Evolutionary conservation across 225 moss, liverwort and hornwort species (phyloP), one percentile per base, ranked within the genome.

Genomic region (Sphagnum tenellum): DNA sequence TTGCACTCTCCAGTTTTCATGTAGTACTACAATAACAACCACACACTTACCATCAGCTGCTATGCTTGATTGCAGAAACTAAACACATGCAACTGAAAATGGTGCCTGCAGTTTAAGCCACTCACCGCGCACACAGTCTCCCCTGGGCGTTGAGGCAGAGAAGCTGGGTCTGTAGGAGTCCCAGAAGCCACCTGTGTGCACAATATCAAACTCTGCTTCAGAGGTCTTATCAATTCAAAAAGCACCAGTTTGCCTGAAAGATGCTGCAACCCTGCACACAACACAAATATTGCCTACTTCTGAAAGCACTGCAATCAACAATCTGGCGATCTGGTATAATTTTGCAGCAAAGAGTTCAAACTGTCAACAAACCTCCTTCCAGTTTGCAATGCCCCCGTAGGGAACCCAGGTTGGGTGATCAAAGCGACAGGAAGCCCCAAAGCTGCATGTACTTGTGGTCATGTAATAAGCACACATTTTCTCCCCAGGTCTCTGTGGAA

Each of bases 331-430:
- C 29, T 29, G 29, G 29, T 29, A 29, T 29, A 29, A 29, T 29
- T 29, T 29, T 29, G 29, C 29, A 29, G 29, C 29, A 29, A 29
- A 29, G 29, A 29, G 29, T 29, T 29, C 0, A 29, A 29, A 29
- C 29, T 29, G 29, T 29, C 29, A 9, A 62, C 77, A 47, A 14
- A 98, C 98, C 88, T 93, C 93, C 12, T 93, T 93, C 98, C 98
- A 98, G 59, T 89, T 93, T 1, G 98, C 93, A 62, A 98, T 90
- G 75, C 98, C 98, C 70, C 98, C 93, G 55, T 63, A 4, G 45
- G 93, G 98, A 55, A 98, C 93, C 98, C 98, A 98, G 59, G 85
- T 49, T 45, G 98, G 98, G 72, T 98, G 98, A 69, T 98, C 98
- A 79, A 86, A 98, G 53, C 83, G 90, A 72, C 98, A 98, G 47